Percentiles rank a stretch among this genome's conserved stretches.
Evolutionary conservation across 495 filamentous ascomycete species (phyloP).

Genomic region (Xylaria longipes): DNA sequence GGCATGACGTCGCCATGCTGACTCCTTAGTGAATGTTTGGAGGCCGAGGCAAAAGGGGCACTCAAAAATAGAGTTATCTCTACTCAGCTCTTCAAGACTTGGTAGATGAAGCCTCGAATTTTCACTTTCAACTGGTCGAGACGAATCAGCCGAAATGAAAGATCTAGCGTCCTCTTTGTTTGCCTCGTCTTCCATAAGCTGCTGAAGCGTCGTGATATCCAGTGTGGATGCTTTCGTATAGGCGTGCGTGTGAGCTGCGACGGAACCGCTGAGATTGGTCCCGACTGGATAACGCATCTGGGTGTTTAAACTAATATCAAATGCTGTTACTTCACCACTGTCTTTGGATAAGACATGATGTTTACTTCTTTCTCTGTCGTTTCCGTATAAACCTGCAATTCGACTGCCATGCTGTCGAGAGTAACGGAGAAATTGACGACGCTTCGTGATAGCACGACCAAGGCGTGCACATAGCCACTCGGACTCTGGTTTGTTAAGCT

Average conservation of each 20-base stretch:
- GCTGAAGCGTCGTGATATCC: too few species aligned
- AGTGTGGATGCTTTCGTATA: too few species aligned
- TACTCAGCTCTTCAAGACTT: background rate
- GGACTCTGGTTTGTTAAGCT: background rate
- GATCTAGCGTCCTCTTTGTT: too few species aligned
- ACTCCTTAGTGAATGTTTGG: background rate
- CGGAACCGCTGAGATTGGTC: too few species aligned
- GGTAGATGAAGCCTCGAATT: background rate
- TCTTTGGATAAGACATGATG: background rate
- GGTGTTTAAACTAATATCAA: too few species aligned
- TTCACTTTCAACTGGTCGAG: background rate
- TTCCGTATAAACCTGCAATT: background rate
- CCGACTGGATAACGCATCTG: too few species aligned
- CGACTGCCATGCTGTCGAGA: conserved; percentile 10
- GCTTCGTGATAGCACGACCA: conserved; percentile 27
- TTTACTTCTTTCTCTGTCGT: background rate
- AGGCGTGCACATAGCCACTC: conserved; percentile 24
- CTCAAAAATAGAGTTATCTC: background rate
- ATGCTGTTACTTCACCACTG: background rate
- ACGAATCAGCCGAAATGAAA: background rate
- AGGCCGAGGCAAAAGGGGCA: background rate
- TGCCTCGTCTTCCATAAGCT: too few species aligned
- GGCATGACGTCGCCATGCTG: background rate
- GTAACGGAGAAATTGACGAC: conserved; percentile 26
- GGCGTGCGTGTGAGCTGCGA: too few species aligned